A percentile compares a stretch with the other conserved stretches of the same genome.
phyloP scores from a whole-genome alignment of 306 rosid genomes.

The Abrus pulchellus region DNA sequence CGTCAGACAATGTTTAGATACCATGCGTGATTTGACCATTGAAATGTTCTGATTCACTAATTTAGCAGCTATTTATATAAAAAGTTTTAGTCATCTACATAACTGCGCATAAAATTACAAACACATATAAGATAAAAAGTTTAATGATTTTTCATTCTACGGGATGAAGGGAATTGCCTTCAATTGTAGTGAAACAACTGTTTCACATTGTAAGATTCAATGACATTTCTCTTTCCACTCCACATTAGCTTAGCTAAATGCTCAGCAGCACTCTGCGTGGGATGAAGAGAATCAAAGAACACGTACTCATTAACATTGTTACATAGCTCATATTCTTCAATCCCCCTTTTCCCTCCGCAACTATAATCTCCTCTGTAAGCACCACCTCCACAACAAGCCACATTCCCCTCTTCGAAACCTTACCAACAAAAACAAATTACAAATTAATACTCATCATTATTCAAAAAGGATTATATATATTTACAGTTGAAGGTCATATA shows the following conservation, averaged over 20 bases:
- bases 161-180: background rate
- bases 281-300: constrained; percentile 67
- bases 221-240: constrained; percentile 43
- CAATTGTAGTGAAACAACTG: constrained; percentile 40
- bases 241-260: constrained; percentile 55
- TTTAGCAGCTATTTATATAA: no score
- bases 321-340: constrained; percentile 55
- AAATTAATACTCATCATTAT: background rate
- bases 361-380: constrained; percentile 57
- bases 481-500: background rate
- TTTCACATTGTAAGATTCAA: constrained; percentile 48
- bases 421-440: background rate
- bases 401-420: constrained; percentile 65
- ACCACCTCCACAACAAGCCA: constrained; percentile 73
- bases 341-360: constrained; percentile 68
- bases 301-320: constrained; percentile 48
- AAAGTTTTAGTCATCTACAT: no score
- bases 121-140: no score
- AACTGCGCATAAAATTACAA: no score
- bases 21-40: no score
- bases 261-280: constrained; percentile 49
- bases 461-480: background rate
- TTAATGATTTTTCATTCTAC: background rate
- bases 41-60: no score
- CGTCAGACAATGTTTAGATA: no score